These are phyloP conservation scores for Casuarina glauca DNA, from an alignment of 306 rosid species.

Conservation along the genomic window DNA sequence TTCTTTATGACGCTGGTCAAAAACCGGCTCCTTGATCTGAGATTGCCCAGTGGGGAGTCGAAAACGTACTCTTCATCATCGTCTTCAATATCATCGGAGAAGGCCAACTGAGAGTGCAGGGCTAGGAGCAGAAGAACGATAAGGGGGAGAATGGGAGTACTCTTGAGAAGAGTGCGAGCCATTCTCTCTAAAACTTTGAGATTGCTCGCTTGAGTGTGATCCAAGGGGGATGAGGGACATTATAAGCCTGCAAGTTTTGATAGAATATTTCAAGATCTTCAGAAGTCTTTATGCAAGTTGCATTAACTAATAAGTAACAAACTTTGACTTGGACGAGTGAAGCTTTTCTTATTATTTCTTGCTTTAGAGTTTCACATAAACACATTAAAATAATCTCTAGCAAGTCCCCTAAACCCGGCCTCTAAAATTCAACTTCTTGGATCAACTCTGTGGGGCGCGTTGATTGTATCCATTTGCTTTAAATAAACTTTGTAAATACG, in stretches of 20 bases:
- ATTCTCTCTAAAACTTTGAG: background rate
- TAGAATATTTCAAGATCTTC: slow-evolving; percentile 36
- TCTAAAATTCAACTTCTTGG: no score
- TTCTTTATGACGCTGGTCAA: slow-evolving; percentile 46
- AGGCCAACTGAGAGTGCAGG: slow-evolving; percentile 20
- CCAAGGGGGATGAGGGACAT: background rate
- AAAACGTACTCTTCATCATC: slow-evolving; percentile 32
- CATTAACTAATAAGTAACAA: no score
- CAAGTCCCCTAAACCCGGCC: no score
- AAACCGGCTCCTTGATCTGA: slow-evolving; percentile 52
- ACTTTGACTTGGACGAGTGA: no score
- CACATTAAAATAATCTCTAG: no score
- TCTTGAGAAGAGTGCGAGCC: slow-evolving; percentile 13
- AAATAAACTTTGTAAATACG: no score
- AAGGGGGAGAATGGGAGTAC: slow-evolving; percentile 45
- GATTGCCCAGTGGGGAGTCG: slow-evolving; percentile 33
- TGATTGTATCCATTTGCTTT: no score
- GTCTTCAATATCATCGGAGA: slow-evolving; percentile 30
- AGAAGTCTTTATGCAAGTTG: no score
- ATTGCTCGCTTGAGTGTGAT: background rate
- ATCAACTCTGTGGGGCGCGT: no score
- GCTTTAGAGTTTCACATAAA: no score
- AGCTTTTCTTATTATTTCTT: no score
- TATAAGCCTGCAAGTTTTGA: slow-evolving; percentile 13
- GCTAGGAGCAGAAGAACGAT: slow-evolving; percentile 16